Conservation (phyloP, 2,329 filamentous ascomycete species). For the Exserohilum turcica region DNA sequence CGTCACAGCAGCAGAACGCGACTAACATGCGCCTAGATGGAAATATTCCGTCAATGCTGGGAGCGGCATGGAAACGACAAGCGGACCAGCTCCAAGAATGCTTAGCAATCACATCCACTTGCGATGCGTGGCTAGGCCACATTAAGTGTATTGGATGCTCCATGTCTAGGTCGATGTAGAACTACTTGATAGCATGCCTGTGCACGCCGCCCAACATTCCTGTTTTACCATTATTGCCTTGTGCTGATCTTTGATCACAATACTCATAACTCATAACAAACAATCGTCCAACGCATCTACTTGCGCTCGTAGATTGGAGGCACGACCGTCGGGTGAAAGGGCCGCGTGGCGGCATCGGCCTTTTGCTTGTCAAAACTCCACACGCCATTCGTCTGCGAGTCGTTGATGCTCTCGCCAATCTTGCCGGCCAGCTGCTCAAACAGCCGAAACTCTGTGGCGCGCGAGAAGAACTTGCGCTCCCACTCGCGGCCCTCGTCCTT, state of each 20-base stretch:
- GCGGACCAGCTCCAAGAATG: constrained; percentile 78
- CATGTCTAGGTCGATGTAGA: background rate
- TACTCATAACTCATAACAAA: background rate
- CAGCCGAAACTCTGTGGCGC: constrained; percentile 46
- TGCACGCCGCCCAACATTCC: background rate
- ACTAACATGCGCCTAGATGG: constrained; percentile 68
- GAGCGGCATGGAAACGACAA: constrained; percentile 85
- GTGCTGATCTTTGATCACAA: background rate
- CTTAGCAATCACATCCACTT: constrained; percentile 40
- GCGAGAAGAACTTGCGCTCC: constrained; percentile 81
- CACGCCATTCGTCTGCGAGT: constrained; percentile 70
- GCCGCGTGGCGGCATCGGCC: constrained; percentile 41
- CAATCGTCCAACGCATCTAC: too few species aligned
- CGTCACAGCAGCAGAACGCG: background rate
- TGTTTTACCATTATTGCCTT: background rate
- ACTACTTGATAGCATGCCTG: background rate
- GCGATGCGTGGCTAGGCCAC: background rate
- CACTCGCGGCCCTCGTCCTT: constrained; percentile 75
- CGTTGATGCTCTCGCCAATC: constrained; percentile 58
- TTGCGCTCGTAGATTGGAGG: constrained; percentile 35
- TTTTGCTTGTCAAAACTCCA: constrained; percentile 69
- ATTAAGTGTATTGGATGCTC: background rate
- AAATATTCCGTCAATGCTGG: constrained; percentile 88
- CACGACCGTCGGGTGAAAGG: constrained; percentile 35
- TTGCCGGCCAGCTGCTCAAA: constrained; percentile 56